These are phyloP conservation scores for Aspergillus nomiae DNA, from an alignment of 2,329 filamentous ascomycete genomes.

Conservation along the genomic window DNA sequence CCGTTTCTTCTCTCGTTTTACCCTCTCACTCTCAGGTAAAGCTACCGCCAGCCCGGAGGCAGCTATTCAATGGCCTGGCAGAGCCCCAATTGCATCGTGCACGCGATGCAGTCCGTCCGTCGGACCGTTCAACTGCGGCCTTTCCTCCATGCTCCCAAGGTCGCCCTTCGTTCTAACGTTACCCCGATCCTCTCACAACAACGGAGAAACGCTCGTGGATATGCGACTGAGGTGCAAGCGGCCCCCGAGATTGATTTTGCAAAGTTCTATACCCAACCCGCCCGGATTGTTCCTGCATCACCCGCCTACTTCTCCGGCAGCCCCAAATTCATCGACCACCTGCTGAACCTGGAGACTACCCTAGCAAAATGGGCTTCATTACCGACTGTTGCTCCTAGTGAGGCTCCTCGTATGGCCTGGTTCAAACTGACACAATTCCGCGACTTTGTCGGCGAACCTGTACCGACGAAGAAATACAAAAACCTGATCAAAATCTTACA, in stretches of 20 bases:
- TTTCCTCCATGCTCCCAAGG: constrained; percentile 39
- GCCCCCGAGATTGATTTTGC: constrained; percentile 39
- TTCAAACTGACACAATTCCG: constrained; percentile 77
- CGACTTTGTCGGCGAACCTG: constrained; percentile 67
- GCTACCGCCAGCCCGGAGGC: constrained; percentile 16
- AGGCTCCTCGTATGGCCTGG: constrained; percentile 78
- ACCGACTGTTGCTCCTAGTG: constrained; percentile 65
- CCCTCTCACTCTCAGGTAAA: constrained; percentile 3
- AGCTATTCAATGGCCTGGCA: constrained; percentile 38
- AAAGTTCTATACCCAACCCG: constrained; percentile 45
- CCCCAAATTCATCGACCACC: constrained; percentile 82
- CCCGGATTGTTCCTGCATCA: constrained; percentile 79
- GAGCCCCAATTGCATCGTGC: constrained; percentile 36
- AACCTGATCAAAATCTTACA: constrained; percentile 75
- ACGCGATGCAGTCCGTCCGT: constrained; percentile 37
- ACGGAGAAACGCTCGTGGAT: constrained; percentile 26
- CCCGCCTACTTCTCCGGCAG: constrained; percentile 93
- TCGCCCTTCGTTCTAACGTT: constrained; percentile 17
- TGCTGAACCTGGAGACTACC: constrained; percentile 72
- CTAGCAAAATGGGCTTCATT: constrained; percentile 72
- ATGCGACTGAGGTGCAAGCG: constrained; percentile 29
- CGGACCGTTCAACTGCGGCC: constrained; percentile 37
- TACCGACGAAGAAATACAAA: constrained; percentile 77
- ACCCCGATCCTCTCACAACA: constrained; percentile 14
- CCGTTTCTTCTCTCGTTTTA: not conserved